Evolutionary conservation across 2,329 filamentous ascomycete genomes (phyloP).

Genomic region (Incumbomyces lentus): DNA sequence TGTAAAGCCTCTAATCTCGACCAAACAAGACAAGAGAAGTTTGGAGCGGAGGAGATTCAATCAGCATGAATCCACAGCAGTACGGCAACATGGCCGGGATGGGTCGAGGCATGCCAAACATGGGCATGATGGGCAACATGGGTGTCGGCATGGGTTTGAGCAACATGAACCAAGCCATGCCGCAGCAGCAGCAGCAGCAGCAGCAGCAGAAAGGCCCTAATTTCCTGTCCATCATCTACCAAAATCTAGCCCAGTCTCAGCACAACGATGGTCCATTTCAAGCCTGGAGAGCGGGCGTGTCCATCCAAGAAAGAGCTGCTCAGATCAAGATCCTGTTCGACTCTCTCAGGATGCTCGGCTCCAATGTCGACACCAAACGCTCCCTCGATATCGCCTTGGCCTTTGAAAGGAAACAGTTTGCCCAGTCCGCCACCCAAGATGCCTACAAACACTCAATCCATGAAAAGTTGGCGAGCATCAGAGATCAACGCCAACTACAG

Average conservation of each 20-base stretch:
- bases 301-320: constrained; percentile 29
- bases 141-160: constrained; percentile 10
- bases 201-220: constrained; percentile 21
- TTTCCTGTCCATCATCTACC: constrained; percentile 21
- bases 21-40: no score
- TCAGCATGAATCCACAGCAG: constrained; percentile 19
- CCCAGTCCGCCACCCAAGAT: constrained; percentile 25
- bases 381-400: constrained; percentile 32
- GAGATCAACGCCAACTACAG: constrained; percentile 35
- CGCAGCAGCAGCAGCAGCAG: background rate
- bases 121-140: constrained; percentile 18
- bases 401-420: constrained; percentile 37
- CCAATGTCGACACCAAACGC: constrained; percentile 28
- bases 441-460: constrained; percentile 36
- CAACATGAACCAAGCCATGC: constrained; percentile 6
- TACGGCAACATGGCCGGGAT: constrained; percentile 20
- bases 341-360: constrained; percentile 36
- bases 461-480: constrained; percentile 35
- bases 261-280: constrained; percentile 32
- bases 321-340: constrained; percentile 38
- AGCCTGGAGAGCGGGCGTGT: constrained; percentile 36
- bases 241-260: constrained; percentile 22
- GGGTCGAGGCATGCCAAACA: constrained; percentile 18
- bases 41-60: no score
- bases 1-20: no score